A percentile compares a stretch with the other conserved stretches of the same genome.
Conservation (phyloP, 441 rosid genomes). For the Cnidoscolus chayamansa region DNA sequence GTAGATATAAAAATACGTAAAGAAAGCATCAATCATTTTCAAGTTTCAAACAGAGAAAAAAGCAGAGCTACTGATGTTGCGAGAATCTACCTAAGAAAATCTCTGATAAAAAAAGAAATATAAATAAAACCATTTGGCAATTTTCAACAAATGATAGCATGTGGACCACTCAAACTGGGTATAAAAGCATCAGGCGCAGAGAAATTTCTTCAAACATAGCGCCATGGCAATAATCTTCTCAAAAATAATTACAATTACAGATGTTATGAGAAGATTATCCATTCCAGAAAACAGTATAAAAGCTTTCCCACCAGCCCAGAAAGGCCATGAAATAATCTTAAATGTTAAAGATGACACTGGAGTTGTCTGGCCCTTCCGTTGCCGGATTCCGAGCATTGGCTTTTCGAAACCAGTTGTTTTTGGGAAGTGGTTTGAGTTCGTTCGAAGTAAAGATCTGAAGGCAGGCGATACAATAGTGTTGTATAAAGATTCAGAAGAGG, state of each 20-base stretch:
- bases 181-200: no score
- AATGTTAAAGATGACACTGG: conserved; percentile 13
- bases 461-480: neutral
- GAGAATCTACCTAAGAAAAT: no score
- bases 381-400: neutral
- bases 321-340: neutral
- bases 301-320: neutral
- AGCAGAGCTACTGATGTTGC: no score
- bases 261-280: conserved; percentile 17
- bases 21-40: no score
- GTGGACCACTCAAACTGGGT: no score
- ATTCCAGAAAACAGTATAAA: neutral
- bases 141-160: no score
- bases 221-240: neutral
- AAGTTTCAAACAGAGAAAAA: no score
- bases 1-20: no score
- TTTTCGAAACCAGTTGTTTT: neutral
- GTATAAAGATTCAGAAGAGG: neutral
- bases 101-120: no score
- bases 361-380: conserved; percentile 1
- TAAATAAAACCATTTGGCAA: no score
- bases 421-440: conserved; percentile 6
- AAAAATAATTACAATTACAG: conserved; percentile 10
- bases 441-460: neutral
- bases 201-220: no score